These are phyloP conservation scores for Thelonectria olida DNA, from an alignment of 2,329 filamentous ascomycete genomes.

Conservation along the genomic window DNA sequence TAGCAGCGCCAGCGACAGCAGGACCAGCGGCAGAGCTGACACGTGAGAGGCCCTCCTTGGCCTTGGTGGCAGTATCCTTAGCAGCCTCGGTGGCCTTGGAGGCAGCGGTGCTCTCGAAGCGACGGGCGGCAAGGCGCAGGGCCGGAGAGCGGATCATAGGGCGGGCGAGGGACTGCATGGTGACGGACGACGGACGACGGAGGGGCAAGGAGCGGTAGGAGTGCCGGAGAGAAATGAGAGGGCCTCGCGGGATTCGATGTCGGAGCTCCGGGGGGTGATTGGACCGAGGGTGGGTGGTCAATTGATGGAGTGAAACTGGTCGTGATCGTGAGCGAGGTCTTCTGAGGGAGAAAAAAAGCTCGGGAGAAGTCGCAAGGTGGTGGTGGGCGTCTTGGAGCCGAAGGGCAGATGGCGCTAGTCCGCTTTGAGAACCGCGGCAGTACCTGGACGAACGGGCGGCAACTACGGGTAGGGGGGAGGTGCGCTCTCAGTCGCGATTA, in stretches of 20 bases:
- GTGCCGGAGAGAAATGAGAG: slow-evolving; percentile 27
- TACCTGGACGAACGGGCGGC: slow-evolving; percentile 30
- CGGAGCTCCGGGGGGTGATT: slow-evolving; percentile 39
- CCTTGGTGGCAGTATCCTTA: slow-evolving; percentile 65
- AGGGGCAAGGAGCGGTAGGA: slow-evolving; percentile 28
- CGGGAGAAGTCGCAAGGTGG: slow-evolving; percentile 54
- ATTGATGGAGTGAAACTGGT: slow-evolving; percentile 47
- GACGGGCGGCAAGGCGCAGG: slow-evolving; percentile 59
- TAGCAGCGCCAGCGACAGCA: slow-evolving; percentile 75
- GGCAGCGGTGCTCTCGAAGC: slow-evolving; percentile 68
- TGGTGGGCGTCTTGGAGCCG: slow-evolving; percentile 33
- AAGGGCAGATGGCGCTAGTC: slow-evolving; percentile 40
- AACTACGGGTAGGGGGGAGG: slow-evolving; percentile 13
- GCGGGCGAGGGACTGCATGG: slow-evolving; percentile 50
- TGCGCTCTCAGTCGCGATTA: not conserved
- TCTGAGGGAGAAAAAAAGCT: slow-evolving; percentile 58
- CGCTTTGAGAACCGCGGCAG: slow-evolving; percentile 36
- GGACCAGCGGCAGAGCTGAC: slow-evolving; percentile 84
- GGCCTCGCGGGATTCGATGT: slow-evolving; percentile 36
- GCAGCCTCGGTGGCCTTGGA: slow-evolving; percentile 56
- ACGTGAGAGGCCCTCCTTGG: slow-evolving; percentile 82
- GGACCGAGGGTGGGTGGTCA: slow-evolving; percentile 43
- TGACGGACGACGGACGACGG: slow-evolving; percentile 40
- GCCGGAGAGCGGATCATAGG: slow-evolving; percentile 57
- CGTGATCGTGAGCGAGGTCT: slow-evolving; percentile 41